Conservation (phyloP, 1,139 yeast genomes). For the Debaryomyces udenii region DNA sequence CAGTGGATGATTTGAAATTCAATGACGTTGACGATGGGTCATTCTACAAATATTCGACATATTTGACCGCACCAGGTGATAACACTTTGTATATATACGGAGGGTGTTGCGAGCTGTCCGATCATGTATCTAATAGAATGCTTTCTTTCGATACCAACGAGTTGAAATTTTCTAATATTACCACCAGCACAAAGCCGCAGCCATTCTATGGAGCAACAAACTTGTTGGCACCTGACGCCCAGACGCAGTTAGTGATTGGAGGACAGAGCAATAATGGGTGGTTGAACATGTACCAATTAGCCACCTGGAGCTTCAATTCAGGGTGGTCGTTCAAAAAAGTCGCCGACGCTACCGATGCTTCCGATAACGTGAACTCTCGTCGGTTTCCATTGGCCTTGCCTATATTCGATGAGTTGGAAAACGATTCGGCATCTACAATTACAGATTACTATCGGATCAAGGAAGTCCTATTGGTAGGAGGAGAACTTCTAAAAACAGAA, state of each 20-base stretch:
- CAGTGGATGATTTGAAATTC: slow-evolving; percentile 21
- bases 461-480: slow-evolving; percentile 42
- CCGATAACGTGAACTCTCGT: slow-evolving; percentile 31
- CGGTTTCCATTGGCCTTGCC: slow-evolving; percentile 38
- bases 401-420: slow-evolving; percentile 31
- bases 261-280: slow-evolving; percentile 45
- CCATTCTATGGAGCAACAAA: slow-evolving; percentile 47
- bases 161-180: slow-evolving; percentile 33
- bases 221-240: slow-evolving; percentile 43
- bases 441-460: slow-evolving; percentile 25
- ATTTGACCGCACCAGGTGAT: slow-evolving; percentile 31
- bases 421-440: slow-evolving; percentile 22
- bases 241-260: slow-evolving; percentile 43
- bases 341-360: slow-evolving; percentile 13
- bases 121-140: slow-evolving; percentile 31
- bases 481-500: slow-evolving; percentile 23
- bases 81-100: slow-evolving; percentile 43
- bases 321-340: slow-evolving; percentile 47
- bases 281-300: slow-evolving; percentile 50
- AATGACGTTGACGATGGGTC: slow-evolving; percentile 32
- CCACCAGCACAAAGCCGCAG: slow-evolving; percentile 48
- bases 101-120: slow-evolving; percentile 29
- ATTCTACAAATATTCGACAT: slow-evolving; percentile 34
- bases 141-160: slow-evolving; percentile 35
- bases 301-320: slow-evolving; percentile 46